Base-by-base conservation (phyloP, 2,329 filamentous ascomycete genomes). In the Blastomyces gilchristii region DNA sequence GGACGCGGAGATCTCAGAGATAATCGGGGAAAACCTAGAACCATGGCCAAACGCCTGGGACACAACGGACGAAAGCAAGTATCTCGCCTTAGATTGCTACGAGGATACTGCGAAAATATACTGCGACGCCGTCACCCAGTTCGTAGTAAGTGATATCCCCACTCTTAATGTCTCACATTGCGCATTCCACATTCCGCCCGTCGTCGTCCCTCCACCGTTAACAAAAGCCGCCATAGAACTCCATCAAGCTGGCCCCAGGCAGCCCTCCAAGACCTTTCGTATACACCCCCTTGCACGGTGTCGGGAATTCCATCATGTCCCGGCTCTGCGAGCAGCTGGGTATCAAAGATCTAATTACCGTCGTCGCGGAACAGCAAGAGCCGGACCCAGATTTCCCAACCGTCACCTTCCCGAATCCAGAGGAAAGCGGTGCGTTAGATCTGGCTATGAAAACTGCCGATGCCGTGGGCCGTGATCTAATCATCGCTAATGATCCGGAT, bases 311-410 rank as follows among this genome's bases (percentile, higher is more conserved):
- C 28, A 71, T 72, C 2, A 71, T 78, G 63, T 70, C 72, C 9
- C 64, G 63, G 6, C 62, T 78, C n/a, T 74, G 74, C 59, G 67
- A 68, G 25, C 69, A 71, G 28, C 64, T 76, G 43, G 72, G 70
- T 2, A 72, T 77, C 31, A 66, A 68, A 12, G 66, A 73, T 45
- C 9, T 49, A 22, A 75, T 76, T 61, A 70, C 67, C 6, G 67
- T 72, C 58, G 77, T 77, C 57, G 62, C 68, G 64, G 72, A 76
- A 53, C 83, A 86, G 71, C 78, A 80, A 43, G 68, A 81, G n/a
- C 84, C 85, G 6, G 79, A 87, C 68, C 83, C 85, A 0, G 79
- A 85, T 63, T 87, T 87, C 62, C 82, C 84, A 0, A 87, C 85
- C 0, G 83, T 87, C 16, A 79, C 80, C 34, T 87, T 87, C 65